A percentile compares a stretch with the other conserved stretches of the same genome.
Conservation (phyloP, 148 eudicot genomes). For the Diospyros kaki region DNA sequence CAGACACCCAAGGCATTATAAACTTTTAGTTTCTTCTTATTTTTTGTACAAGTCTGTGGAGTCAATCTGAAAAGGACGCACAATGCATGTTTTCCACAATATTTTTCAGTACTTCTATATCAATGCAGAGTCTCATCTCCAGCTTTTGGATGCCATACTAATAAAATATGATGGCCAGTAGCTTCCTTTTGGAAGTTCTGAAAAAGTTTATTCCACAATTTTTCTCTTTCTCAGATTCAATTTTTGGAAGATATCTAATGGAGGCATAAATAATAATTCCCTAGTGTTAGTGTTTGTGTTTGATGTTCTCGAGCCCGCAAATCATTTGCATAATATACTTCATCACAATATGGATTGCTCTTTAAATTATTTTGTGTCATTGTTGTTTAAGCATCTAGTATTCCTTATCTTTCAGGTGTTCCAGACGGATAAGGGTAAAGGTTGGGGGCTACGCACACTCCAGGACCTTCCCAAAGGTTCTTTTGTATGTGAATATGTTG, state of each 20-base stretch:
- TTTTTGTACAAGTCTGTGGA: neutral
- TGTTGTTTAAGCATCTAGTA: neutral
- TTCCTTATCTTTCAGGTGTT: slow-evolving; percentile 38
- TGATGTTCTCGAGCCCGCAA: neutral
- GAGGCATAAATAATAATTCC: neutral
- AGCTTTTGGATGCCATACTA: neutral
- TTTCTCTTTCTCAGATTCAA: neutral
- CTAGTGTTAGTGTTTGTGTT: neutral
- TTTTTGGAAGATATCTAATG: neutral
- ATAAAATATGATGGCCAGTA: neutral
- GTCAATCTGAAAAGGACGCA: neutral
- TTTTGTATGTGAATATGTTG: slow-evolving; percentile 62
- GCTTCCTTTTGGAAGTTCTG: neutral
- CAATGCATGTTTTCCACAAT: neutral
- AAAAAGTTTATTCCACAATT: neutral
- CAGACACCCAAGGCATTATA: no score
- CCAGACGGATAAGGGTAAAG: slow-evolving; percentile 49
- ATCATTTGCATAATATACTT: neutral
- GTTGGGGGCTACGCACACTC: slow-evolving; percentile 57
- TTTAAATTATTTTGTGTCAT: neutral
- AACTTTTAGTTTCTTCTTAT: no score
- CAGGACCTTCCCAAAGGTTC: slow-evolving; percentile 58
- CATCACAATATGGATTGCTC: neutral
- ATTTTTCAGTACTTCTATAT: neutral
- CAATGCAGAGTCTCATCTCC: neutral